Base-by-base conservation (phyloP, 352 stramenopile species). In the Pythium chondricola region DNA sequence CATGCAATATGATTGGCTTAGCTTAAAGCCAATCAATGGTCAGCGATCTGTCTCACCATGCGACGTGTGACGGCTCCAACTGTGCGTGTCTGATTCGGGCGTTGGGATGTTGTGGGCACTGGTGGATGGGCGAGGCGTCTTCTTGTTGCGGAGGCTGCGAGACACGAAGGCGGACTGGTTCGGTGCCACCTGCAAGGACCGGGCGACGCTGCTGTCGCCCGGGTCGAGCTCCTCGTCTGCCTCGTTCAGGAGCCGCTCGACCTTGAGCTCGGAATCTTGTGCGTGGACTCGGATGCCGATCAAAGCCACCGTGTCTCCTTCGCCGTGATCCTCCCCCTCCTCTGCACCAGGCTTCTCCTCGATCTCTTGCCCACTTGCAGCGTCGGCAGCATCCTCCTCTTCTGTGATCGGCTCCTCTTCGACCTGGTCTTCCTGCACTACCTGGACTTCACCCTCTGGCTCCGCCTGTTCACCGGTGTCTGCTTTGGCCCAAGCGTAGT, bases 281-380 rank as follows among this genome's bases (percentile, higher is more conserved):
- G 65, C 56, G 38, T 75, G 62, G 20, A 71, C 57, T 29, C 65
- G 62, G 6, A 74, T 39, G 11, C 65, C 66, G 20, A 75, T 39
- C 10, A 65, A 49, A 6, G 45, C 52, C 11, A 54, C 56, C 16
- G 52, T 50, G 27, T 71, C 59, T 17, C 51, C 26, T 20, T 71
- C 62, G 13, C 37, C 31, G 6, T 35, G 29, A 10, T 50, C 50
- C 21, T 65, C 48, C 3, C 49, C 54, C 11, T 52, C 37, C 10
- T 58, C 54, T 3, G 52, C 63, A 2, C n/a, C n/a, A n/a, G n/a
- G n/a, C n/a, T n/a, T n/a, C n/a, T n/a, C n/a, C n/a, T n/a, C n/a
- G n/a, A n/a, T n/a, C n/a, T n/a, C n/a, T n/a, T n/a, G n/a, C n/a
- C n/a, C n/a, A n/a, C n/a, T n/a, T n/a, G n/a, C n/a, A n/a, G n/a